Percentiles rank a stretch among this genome's conserved stretches.
Conservation (phyloP, 768 basidiomycete genomes). For the Butyriboletus loyo region DNA sequence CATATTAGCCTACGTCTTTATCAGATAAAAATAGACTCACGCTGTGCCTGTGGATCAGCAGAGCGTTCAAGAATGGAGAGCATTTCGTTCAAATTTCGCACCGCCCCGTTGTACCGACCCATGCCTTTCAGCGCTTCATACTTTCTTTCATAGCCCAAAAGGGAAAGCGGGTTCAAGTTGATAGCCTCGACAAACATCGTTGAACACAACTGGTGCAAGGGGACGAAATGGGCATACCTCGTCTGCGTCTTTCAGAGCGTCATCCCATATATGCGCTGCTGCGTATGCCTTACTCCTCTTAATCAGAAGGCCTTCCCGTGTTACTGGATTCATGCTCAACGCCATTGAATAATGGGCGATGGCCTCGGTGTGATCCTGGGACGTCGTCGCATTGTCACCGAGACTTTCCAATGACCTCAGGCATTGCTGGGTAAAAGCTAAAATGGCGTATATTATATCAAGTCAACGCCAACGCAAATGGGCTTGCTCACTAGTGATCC, state of each 20-base stretch:
- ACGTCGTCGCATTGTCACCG: background rate
- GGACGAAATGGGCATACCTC: background rate
- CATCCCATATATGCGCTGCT: background rate
- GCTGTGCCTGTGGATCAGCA: background rate
- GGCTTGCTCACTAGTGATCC: background rate
- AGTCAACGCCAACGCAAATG: background rate
- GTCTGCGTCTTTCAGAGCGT: background rate
- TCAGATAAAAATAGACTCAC: background rate
- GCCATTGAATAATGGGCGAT: background rate
- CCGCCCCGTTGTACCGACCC: conserved; percentile 9
- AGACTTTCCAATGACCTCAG: background rate
- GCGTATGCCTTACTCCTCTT: conserved; percentile 5
- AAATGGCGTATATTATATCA: background rate
- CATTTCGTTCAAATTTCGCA: background rate
- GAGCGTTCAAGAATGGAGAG: background rate
- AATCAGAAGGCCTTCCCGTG: background rate
- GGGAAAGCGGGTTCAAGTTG: background rate
- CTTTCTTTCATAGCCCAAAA: conserved; percentile 2
- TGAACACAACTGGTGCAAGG: background rate
- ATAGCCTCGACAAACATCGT: background rate
- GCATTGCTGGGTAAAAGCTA: conserved; percentile 3
- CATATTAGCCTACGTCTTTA: background rate
- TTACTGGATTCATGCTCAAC: background rate
- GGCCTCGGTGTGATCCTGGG: background rate
- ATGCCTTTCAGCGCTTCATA: conserved; percentile 1